These are phyloP conservation scores for Hordeum pubiflorum DNA, from an alignment of 202 grass and related monocot species.

Conservation along the genomic window DNA sequence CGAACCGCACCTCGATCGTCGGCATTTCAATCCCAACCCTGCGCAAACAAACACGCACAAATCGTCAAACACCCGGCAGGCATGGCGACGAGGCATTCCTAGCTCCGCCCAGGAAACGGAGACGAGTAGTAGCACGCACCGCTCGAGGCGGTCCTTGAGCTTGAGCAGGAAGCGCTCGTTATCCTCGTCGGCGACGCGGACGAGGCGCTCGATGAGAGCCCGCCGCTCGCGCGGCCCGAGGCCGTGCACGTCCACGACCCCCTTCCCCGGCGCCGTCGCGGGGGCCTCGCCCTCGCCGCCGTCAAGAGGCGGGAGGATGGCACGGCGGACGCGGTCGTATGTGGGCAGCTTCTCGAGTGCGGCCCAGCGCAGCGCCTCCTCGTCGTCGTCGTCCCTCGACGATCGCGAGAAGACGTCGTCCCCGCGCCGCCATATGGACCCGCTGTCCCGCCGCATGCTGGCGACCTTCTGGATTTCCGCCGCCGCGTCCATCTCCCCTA, in stretches of 20 bases:
- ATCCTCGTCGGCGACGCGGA: conserved; percentile 79
- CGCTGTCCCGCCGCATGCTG: conserved; percentile 37
- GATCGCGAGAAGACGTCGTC: conserved; percentile 74
- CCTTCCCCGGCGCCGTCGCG: not conserved
- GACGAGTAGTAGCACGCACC: conserved; percentile 19
- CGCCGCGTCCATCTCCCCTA: conserved; percentile 26
- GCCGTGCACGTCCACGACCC: conserved; percentile 47
- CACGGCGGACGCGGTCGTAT: conserved; percentile 59
- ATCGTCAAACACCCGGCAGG: conserved; percentile 18
- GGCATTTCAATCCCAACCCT: conserved; percentile 83
- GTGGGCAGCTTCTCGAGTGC: conserved; percentile 80
- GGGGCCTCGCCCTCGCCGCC: not conserved
- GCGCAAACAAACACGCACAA: not conserved
- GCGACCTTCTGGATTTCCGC: conserved; percentile 50
- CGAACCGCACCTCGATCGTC: conserved; percentile 79
- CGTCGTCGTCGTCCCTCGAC: conserved; percentile 69
- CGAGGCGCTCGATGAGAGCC: conserved; percentile 52
- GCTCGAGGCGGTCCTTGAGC: conserved; percentile 71
- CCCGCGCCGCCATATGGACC: conserved; percentile 56
- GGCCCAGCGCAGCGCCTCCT: conserved; percentile 81
- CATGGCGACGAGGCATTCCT: not conserved
- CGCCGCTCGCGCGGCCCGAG: conserved; percentile 38
- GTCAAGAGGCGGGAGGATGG: conserved; percentile 33
- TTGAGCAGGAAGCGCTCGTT: conserved; percentile 80
- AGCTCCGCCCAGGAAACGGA: not conserved